Conservation (phyloP, 1,284 basidiomycete species). For the Malassezia pachydermatis region DNA sequence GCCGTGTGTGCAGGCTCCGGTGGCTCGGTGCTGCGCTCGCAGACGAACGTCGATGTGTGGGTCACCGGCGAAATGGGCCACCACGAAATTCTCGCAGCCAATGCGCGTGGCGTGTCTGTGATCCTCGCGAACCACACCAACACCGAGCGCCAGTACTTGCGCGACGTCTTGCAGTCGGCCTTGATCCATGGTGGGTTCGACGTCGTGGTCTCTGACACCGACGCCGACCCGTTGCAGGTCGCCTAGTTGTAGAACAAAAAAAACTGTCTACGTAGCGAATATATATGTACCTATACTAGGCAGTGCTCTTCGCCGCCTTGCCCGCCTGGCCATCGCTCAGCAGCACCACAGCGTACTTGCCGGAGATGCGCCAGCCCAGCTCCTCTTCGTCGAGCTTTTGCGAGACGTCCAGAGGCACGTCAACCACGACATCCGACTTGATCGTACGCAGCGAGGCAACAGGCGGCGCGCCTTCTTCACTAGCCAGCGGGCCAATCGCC, state of each 20-base stretch:
- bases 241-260: not conserved
- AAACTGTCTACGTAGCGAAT: too few species aligned
- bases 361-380: constrained; percentile 68
- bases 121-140: constrained; percentile 43
- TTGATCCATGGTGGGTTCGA: not conserved
- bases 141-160: constrained; percentile 29
- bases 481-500: constrained; percentile 88
- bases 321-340: constrained; percentile 25
- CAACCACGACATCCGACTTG: constrained; percentile 61
- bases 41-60: constrained; percentile 31
- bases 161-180: constrained; percentile 7
- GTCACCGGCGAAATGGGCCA: constrained; percentile 41
- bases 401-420: constrained; percentile 59
- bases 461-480: constrained; percentile 74
- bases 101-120: constrained; percentile 35
- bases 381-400: constrained; percentile 60
- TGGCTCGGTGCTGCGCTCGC: constrained; percentile 26
- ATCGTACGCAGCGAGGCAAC: constrained; percentile 51
- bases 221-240: constrained; percentile 9
- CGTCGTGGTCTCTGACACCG: constrained; percentile 11
- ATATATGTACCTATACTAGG: too few species aligned
- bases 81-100: constrained; percentile 43
- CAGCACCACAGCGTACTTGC: constrained; percentile 58
- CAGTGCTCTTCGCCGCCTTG: too few species aligned
- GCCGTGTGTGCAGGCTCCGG: constrained; percentile 45